A percentile compares a stretch with the other conserved stretches of the same genome.
Evolutionary conservation across 108 stramenopile genomes (phyloP).

Genomic region (Fragilaria crotonensis): DNA sequence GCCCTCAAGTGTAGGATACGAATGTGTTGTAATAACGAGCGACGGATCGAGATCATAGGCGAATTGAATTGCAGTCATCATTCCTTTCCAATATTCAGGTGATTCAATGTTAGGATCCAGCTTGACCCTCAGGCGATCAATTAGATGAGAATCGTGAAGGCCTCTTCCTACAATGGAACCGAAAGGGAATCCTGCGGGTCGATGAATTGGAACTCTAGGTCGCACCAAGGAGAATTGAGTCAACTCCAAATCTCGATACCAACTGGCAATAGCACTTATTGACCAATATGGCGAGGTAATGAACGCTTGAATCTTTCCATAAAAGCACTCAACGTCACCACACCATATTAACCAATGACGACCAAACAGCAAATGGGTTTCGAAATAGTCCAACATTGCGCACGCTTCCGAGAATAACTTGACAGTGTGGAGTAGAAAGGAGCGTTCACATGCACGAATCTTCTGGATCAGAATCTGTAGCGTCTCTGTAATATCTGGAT

Average conservation of each 20-base stretch:
- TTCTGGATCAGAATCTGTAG: neutral
- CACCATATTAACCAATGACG: conserved; percentile 4
- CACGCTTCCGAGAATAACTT: neutral
- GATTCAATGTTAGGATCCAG: neutral
- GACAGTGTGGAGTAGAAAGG: neutral
- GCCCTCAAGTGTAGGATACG: neutral
- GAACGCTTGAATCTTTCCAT: neutral
- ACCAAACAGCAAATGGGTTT: neutral
- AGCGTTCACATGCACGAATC: neutral
- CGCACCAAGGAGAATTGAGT: conserved; percentile 1
- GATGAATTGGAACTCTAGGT: neutral
- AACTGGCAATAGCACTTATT: neutral
- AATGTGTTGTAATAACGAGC: neutral
- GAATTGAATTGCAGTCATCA: conserved; percentile 1
- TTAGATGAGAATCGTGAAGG: neutral
- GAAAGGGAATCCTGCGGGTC: neutral
- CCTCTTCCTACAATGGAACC: neutral
- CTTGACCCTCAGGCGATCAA: neutral
- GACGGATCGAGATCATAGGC: neutral
- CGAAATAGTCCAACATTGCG: conserved; percentile 4
- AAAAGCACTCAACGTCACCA: neutral
- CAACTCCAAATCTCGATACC: conserved; percentile 7
- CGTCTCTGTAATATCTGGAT: neutral
- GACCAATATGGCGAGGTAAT: conserved; percentile 5
- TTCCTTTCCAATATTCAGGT: conserved; percentile 1